Evolutionary conservation across 805 yeast genomes (phyloP), one percentile per base, ranked within the genome.

Genomic region (Hagleromyces aurorensis): DNA sequence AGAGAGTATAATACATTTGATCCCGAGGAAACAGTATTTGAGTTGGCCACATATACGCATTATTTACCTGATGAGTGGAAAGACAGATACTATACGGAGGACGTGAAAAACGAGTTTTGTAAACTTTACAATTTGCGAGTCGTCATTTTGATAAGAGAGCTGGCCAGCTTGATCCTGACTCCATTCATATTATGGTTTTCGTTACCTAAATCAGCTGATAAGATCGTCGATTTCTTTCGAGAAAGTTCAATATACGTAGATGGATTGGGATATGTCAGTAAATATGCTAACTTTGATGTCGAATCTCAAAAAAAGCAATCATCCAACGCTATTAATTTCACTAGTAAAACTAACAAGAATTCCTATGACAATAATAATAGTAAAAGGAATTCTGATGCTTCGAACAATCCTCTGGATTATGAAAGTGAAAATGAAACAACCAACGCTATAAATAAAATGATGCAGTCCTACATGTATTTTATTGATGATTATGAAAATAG

Each of bases 221-320:
- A 73, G 16, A 80, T 91, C 25, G 72, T 91, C 18, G 97, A 91
- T 50, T 91, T 91, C 49, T 84, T 89, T 55, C 62, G 97, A 33
- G 96, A 89, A 36, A 79, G 73, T 43, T 77, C 94, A 8, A 77
- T 86, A 8, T 91, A 89, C 52, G 84, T 87, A 27, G 96, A 87
- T 59, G 97, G 96, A 0, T 62, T 91, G 22, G 99, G 98, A 0
- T 80, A 87, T 48, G 94, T 91, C 21, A 89, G 97, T 50, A 78
- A 84, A 17, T 85, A 78, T 65, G 97, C 97, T 2, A 83, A 84
- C 77, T 91, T 91, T 58, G 79, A 84, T 42, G 74, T 80, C 38
- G 86, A 78, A n/a, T n/a, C n/a, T n/a, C n/a, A n/a, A n/a, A 37
- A 73, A 72, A 40, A 67, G 69, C 36, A 69, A 65, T n/a, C n/a